These are phyloP conservation scores for Lonicera japonica DNA, from an alignment of 129 eudicot genomes.

Conservation along the genomic window DNA sequence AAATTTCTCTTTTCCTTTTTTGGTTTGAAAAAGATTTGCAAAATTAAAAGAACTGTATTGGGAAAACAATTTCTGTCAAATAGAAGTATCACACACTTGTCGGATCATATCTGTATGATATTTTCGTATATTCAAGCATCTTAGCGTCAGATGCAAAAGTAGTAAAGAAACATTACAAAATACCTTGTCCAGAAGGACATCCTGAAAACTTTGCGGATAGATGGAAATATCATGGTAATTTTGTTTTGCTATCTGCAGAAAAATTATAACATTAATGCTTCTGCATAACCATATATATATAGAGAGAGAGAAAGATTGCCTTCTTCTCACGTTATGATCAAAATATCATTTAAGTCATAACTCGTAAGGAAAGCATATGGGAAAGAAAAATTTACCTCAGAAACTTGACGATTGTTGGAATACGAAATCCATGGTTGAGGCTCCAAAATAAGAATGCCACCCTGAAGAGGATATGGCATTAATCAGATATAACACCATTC, in stretches of 20 bases:
- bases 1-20: no score
- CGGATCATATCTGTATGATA: no score
- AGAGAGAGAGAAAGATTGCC: background rate
- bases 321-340: background rate
- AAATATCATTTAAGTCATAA: background rate
- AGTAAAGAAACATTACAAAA: no score
- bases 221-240: constrained; percentile 48
- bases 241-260: constrained; percentile 48
- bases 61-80: no score
- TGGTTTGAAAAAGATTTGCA: no score
- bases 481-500: constrained; percentile 3
- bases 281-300: no score
- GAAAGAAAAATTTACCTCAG: constrained; percentile 47
- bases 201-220: constrained; percentile 62
- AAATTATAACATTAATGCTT: background rate
- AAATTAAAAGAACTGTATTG: no score
- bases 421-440: constrained; percentile 98
- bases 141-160: no score
- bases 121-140: no score
- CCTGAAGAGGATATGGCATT: constrained; percentile 34
- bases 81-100: no score
- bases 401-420: constrained; percentile 58
- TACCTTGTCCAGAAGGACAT: constrained; percentile 93
- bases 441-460: constrained; percentile 86
- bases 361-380: background rate